These are phyloP conservation scores for Dactylonectria macrodidyma DNA, from an alignment of 2,329 filamentous ascomycete genomes.

Conservation along the genomic window DNA sequence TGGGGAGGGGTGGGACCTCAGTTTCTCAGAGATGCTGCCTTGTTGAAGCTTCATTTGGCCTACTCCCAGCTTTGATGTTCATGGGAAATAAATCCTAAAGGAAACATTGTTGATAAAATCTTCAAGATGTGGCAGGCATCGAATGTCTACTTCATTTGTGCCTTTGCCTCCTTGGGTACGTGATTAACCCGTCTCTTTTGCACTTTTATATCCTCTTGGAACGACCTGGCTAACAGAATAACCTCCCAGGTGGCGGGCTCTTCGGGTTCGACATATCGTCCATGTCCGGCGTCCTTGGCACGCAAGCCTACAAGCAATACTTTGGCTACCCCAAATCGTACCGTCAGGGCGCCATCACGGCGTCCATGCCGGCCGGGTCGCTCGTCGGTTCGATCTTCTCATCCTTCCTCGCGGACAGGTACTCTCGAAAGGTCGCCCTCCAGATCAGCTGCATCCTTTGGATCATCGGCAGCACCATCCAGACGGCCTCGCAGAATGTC, in stretches of 20 bases:
- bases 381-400: constrained; percentile 71
- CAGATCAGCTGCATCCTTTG: constrained; percentile 66
- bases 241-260: constrained; percentile 71
- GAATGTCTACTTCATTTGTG: constrained; percentile 74
- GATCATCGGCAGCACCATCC: constrained; percentile 67
- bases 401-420: constrained; percentile 65
- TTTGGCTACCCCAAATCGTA: constrained; percentile 74
- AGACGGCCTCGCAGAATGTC: constrained; percentile 75
- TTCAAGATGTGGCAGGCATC: constrained; percentile 58
- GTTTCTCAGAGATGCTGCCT: constrained; percentile 6
- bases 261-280: constrained; percentile 87
- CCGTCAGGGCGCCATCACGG: constrained; percentile 79
- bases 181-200: constrained; percentile 2
- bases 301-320: constrained; percentile 78
- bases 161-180: constrained; percentile 73
- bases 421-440: constrained; percentile 65
- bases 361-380: constrained; percentile 81
- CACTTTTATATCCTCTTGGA: not conserved
- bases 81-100: not conserved
- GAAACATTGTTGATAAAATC: not conserved
- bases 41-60: constrained; percentile 1
- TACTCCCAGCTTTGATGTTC: not conserved
- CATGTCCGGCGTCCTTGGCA: constrained; percentile 79
- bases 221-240: constrained; percentile 5
- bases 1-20: not conserved